A percentile compares a stretch with the other conserved stretches of the same genome.
These are phyloP conservation scores for Gleditsia sinensis DNA, from an alignment of 306 rosid genomes.

Conservation along the genomic window DNA sequence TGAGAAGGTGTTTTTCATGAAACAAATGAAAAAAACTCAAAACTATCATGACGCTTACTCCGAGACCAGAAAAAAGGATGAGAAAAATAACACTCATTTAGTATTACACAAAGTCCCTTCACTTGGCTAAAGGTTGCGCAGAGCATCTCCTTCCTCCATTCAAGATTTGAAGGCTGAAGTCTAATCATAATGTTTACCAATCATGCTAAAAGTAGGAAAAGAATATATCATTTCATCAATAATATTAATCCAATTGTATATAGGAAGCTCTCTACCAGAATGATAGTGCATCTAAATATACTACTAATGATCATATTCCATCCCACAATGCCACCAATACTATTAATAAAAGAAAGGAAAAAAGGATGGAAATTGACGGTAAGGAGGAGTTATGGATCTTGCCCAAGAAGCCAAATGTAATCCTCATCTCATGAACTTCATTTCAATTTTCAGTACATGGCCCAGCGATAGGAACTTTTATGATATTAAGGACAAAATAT, in stretches of 20 bases:
- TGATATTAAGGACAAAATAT: constrained; percentile 20
- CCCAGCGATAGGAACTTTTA: constrained; percentile 26
- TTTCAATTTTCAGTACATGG: constrained; percentile 27
- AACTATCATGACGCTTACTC: not conserved
- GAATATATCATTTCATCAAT: not conserved
- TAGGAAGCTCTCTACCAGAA: not conserved
- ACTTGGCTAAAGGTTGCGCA: not conserved
- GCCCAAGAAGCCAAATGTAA: constrained; percentile 20
- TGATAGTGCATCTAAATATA: not conserved
- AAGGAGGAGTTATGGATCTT: constrained; percentile 8
- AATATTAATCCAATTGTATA: not conserved
- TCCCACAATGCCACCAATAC: not conserved
- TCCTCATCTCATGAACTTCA: constrained; percentile 16
- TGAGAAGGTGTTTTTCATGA: not conserved
- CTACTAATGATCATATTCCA: not conserved
- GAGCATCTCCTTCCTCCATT: not conserved
- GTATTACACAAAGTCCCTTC: not conserved
- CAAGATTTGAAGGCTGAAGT: not conserved
- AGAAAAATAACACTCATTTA: not conserved
- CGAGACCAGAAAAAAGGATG: not conserved
- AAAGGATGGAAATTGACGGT: not conserved
- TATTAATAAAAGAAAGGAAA: not conserved
- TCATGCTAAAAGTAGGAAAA: not conserved
- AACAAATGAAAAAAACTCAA: not conserved
- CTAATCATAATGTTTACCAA: not conserved